Evolutionary conservation across 2,329 filamentous ascomycete genomes (phyloP), one percentile per base, ranked within the genome.

Genomic region (Lasiodiplodia citricola): DNA sequence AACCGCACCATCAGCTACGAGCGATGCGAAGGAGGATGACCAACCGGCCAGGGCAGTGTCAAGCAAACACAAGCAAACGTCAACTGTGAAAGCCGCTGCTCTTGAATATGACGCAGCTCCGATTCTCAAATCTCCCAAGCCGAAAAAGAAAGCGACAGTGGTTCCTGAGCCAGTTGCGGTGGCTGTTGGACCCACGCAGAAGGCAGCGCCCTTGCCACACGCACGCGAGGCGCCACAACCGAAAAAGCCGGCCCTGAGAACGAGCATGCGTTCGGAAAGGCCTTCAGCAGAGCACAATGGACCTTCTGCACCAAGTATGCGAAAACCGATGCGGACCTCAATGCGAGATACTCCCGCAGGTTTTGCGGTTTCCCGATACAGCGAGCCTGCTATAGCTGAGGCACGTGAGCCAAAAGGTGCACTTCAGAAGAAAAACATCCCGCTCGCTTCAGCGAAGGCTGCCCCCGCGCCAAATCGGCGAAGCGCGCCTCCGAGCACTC

Each of bases 171-270:
- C 67, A 5, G 44, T 69, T 3, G 65, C 41, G 13, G 60, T 56
- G 16, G 18, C 51, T 25, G n/a, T 18, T 44, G 31, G 37, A 25
- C 58, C 50, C 60, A 14, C 41, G 64, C 60, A 52, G n/a, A 66
- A 69, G 2, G 68, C 70, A 70, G 65, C 28, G 8, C 47, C 28
- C 58, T 14, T 58, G 57, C 47, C 50, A 52, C 75, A 8, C 3
- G 60, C 60, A 0, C 60, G 60, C 14, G 44, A 64, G 14, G 60
- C 60, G 11, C 68, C 76, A 51, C 77, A 78, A 69, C 79, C 80
- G 23, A 75, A 76, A 35, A 80, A 81, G 69, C 78, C 81, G 18
- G 78, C 80, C 5, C 70, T 84, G 74, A 81, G 80, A 71, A 82
- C 83, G 70, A 77, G 72, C 6, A 75, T 80, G 73, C 74, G 77